Conservation (phyloP, 164 flowering plant genomes). For the Stephania yunnanensis region DNA sequence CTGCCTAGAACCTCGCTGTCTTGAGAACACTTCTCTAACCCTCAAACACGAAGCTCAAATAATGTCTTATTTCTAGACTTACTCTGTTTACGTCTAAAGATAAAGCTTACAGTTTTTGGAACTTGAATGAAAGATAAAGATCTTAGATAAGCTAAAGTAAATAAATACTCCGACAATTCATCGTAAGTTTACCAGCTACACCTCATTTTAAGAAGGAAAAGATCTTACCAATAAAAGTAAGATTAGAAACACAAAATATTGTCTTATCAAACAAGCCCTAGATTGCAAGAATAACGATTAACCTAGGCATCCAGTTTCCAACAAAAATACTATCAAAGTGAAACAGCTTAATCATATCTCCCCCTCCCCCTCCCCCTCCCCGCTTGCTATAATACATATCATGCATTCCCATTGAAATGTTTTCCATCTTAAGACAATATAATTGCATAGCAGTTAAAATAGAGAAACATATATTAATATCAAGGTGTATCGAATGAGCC, state of each 20-base stretch:
- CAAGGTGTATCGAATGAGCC: not conserved
- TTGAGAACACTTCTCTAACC: too few relatives aligned
- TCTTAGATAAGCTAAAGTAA: not conserved
- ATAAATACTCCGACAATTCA: not conserved
- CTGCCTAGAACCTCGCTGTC: too few relatives aligned
- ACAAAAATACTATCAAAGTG: not conserved
- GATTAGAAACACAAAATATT: not conserved
- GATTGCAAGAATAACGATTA: too few relatives aligned
- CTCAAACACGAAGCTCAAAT: not conserved
- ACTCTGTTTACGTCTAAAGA: not conserved
- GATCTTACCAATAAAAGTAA: not conserved
- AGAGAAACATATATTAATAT: not conserved
- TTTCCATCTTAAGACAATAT: not conserved
- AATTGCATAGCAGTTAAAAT: not conserved
- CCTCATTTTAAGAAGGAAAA: not conserved
- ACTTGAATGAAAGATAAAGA: not conserved
- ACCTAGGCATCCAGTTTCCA: not conserved
- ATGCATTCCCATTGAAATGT: not conserved
- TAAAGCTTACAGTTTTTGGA: not conserved
- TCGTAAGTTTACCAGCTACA: not conserved
- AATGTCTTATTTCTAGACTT: not conserved
- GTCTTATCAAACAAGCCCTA: too few relatives aligned
- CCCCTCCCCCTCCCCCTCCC: too few relatives aligned
- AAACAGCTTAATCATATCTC: not conserved
- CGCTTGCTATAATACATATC: not conserved